Percentiles rank a stretch among this genome's conserved stretches.
phyloP scores from a whole-genome alignment of 176 grass and related monocot genomes.

The Rhynchospora pubera region DNA sequence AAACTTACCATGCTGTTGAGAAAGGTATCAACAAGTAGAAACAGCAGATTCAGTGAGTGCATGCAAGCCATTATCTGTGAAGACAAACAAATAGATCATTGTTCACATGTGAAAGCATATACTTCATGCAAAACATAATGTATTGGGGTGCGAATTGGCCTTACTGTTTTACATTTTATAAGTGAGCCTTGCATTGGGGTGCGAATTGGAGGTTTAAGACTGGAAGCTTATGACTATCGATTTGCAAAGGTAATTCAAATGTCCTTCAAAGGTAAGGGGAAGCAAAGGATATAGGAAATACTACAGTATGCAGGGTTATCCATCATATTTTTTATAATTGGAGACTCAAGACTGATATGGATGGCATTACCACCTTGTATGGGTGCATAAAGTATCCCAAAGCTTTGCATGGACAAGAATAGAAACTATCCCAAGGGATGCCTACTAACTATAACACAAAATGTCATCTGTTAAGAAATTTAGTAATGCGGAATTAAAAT shows the following conservation, averaged over 20 bases:
- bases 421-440: not conserved
- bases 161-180: not conserved
- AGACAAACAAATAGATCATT: not conserved
- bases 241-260: not conserved
- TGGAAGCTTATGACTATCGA: too few relatives aligned
- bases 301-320: not conserved
- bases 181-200: not conserved
- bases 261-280: not conserved
- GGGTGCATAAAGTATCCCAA: not conserved
- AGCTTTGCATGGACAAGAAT: not conserved
- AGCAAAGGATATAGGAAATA: not conserved
- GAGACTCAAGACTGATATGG: not conserved
- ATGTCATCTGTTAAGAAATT: not conserved
- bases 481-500: not conserved
- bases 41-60: constrained; percentile 41
- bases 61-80: constrained; percentile 43
- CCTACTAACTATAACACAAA: not conserved
- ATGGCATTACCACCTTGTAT: not conserved
- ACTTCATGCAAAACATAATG: not conserved
- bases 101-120: not conserved
- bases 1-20: constrained; percentile 41
- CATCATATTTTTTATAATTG: not conserved
- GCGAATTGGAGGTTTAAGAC: not conserved
- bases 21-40: constrained; percentile 37
- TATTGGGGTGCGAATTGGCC: not conserved